Evolutionary conservation across 108 stramenopile genomes (phyloP).

Genomic region (Cyclotella cryptica): DNA sequence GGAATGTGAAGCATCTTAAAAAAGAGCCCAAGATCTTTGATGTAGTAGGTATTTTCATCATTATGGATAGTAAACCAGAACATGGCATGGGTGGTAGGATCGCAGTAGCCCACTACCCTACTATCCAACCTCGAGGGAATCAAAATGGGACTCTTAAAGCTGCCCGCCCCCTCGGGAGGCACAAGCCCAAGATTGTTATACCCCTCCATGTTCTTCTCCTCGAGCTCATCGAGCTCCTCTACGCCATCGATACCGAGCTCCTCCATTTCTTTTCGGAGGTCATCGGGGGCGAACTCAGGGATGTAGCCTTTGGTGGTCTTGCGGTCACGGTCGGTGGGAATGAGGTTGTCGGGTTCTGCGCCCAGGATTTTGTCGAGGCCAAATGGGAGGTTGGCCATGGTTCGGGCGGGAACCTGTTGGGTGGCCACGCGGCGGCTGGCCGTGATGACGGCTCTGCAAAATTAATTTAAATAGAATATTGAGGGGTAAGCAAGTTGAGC

Average conservation of each 20-base stretch:
- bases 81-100: conserved; percentile 89
- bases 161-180: conserved; percentile 87
- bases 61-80: conserved; percentile 96
- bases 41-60: conserved; percentile 90
- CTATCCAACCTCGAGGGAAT: conserved; percentile 81
- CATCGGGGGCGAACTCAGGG: conserved; percentile 71
- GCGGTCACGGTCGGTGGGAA: conserved; percentile 84
- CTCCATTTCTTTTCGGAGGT: conserved; percentile 86
- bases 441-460: conserved; percentile 21
- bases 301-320: conserved; percentile 65
- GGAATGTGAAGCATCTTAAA: conserved; percentile 94
- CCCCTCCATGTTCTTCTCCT: conserved; percentile 85
- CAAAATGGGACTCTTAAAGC: conserved; percentile 85
- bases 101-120: conserved; percentile 87
- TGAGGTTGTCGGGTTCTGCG: conserved; percentile 78
- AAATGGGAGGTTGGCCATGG: conserved; percentile 74
- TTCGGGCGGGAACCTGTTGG: conserved; percentile 18
- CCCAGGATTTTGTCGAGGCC: conserved; percentile 86
- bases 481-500: background rate
- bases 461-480: background rate
- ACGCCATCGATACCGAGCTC: conserved; percentile 85
- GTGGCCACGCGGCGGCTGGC: conserved; percentile 9
- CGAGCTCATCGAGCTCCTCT: conserved; percentile 88
- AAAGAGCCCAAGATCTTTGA: conserved; percentile 90
- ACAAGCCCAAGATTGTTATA: conserved; percentile 90